phyloP scores from a whole-genome alignment of 345 rosid species.

The Gossypium ekmanianum region DNA sequence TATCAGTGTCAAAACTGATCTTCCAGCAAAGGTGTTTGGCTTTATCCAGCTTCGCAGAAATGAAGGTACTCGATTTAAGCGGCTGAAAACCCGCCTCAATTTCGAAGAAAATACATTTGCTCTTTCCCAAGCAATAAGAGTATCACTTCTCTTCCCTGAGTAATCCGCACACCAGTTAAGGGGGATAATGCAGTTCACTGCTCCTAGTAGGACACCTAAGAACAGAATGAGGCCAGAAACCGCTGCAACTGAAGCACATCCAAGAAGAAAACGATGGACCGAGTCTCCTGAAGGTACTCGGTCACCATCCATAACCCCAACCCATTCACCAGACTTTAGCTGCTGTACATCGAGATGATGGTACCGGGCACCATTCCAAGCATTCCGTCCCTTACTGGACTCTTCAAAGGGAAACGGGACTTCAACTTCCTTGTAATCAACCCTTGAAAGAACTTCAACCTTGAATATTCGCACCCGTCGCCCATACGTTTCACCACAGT shows the following conservation, averaged over 20 bases:
- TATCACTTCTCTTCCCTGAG: slow-evolving; percentile 55
- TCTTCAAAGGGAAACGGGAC: slow-evolving; percentile 52
- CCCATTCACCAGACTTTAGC: slow-evolving; percentile 73
- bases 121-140: slow-evolving; percentile 46
- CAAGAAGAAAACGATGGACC: slow-evolving; percentile 51
- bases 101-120: slow-evolving; percentile 50
- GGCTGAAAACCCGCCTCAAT: slow-evolving; percentile 50
- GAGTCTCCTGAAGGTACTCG: slow-evolving; percentile 75
- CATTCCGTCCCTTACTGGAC: slow-evolving; percentile 56
- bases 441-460: slow-evolving; percentile 57
- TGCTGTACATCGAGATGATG: slow-evolving; percentile 85
- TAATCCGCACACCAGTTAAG: slow-evolving; percentile 73
- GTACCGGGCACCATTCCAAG: slow-evolving; percentile 82
- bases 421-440: slow-evolving; percentile 72
- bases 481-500: slow-evolving; percentile 84
- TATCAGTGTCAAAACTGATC: slow-evolving; percentile 38
- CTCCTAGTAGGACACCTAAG: slow-evolving; percentile 62
- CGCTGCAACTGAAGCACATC: slow-evolving; percentile 63
- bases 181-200: slow-evolving; percentile 78
- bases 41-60: slow-evolving; percentile 60
- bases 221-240: slow-evolving; percentile 45
- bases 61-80: slow-evolving; percentile 60
- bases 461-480: slow-evolving; percentile 56
- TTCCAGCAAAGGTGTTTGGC: slow-evolving; percentile 49
- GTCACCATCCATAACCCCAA: slow-evolving; percentile 86